A percentile compares a stretch with the other conserved stretches of the same genome.
Evolutionary conservation across 495 filamentous ascomycete genomes (phyloP).

Genomic region (Neurospora sp.): DNA sequence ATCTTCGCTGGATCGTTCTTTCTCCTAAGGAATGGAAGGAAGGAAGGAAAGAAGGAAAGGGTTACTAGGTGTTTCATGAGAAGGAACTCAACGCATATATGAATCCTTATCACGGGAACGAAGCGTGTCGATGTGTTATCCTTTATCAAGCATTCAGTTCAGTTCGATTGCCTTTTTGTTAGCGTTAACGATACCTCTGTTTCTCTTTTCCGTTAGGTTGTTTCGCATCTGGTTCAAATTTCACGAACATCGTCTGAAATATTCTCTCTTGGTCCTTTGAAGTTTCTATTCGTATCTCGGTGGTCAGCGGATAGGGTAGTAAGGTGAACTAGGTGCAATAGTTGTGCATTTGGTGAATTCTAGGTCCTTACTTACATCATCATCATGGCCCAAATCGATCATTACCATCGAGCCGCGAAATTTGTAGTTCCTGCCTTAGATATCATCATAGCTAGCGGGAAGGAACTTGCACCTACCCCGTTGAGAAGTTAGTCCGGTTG

Average conservation of each 20-base stretch:
- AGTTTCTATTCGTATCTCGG: neutral
- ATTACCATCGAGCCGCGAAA: neutral
- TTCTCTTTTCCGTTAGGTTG: neutral
- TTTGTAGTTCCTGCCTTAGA: neutral
- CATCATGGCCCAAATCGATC: no score
- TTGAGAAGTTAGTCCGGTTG: no score
- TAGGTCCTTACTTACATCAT: neutral
- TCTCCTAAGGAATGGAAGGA: neutral
- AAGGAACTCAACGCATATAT: neutral
- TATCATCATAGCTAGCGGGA: neutral
- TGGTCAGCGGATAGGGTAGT: neutral
- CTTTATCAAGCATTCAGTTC: neutral
- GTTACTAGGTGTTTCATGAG: neutral
- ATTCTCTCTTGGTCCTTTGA: neutral
- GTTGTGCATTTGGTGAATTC: neutral
- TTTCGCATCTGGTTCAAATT: neutral
- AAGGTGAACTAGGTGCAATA: neutral
- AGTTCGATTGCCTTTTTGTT: neutral
- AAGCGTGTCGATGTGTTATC: neutral
- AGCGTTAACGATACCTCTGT: neutral
- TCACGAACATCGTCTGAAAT: neutral
- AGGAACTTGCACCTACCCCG: no score
- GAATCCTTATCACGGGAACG: neutral
- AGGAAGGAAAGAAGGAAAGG: neutral
- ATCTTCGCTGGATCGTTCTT: neutral